phyloP scores from a whole-genome alignment of 345 rosid species.

The Nephelium lappaceum region DNA sequence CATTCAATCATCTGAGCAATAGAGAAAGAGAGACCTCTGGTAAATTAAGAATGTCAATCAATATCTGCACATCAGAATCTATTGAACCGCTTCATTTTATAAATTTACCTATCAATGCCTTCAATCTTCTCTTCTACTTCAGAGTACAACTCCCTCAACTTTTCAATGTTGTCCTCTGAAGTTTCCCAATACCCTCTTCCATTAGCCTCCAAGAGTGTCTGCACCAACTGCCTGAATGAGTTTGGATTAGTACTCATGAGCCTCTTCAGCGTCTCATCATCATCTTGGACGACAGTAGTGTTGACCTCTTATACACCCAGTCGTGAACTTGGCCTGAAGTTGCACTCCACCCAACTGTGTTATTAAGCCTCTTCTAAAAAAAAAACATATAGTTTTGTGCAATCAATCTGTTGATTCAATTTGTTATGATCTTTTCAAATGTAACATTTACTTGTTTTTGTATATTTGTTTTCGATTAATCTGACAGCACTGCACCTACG shows the following conservation, averaged over 20 bases:
- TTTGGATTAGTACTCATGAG: constrained; percentile 88
- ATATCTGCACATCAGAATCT: constrained; percentile 14
- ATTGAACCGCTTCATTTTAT: neutral
- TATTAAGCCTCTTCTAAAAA: constrained; percentile 65
- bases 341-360: constrained; percentile 99
- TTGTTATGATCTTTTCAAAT: neutral
- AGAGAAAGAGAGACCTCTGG: constrained; percentile 12
- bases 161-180: constrained; percentile 75
- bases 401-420: neutral
- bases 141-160: constrained; percentile 80
- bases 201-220: constrained; percentile 95
- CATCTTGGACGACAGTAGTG: constrained; percentile 88
- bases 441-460: neutral
- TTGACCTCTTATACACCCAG: constrained; percentile 96
- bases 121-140: constrained; percentile 98
- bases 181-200: constrained; percentile 99
- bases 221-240: constrained; percentile 89
- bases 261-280: constrained; percentile 75
- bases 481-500: too few relatives aligned
- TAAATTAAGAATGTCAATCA: constrained; percentile 26
- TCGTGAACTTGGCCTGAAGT: constrained; percentile 98
- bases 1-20: constrained; percentile 8
- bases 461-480: neutral
- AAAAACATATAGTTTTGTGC: neutral
- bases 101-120: constrained; percentile 75